phyloP scores from a whole-genome alignment of 2,329 filamentous ascomycete species.

The Zymoseptoria tritici region DNA sequence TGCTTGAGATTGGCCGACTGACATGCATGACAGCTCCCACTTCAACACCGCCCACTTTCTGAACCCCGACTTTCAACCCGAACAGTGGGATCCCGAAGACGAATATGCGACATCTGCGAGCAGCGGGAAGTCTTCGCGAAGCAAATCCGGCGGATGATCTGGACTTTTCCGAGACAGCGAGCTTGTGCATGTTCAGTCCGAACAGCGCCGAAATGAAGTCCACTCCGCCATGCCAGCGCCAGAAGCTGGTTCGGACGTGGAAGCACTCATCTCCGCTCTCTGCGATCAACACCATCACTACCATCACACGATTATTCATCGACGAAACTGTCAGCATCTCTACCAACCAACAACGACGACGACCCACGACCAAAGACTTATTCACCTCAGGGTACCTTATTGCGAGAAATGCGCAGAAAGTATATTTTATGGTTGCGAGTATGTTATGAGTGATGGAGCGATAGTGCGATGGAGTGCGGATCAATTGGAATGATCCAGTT shows the following conservation, averaged over 20 bases:
- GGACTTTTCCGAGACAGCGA: slow-evolving; percentile 16
- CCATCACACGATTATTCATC: neutral
- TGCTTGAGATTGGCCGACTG: slow-evolving; percentile 5
- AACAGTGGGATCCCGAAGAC: slow-evolving; percentile 44
- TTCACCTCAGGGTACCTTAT: slow-evolving; percentile 31
- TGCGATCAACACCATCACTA: neutral
- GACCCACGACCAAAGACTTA: slow-evolving; percentile 30
- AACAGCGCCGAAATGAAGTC: slow-evolving; percentile 16
- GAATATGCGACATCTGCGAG: slow-evolving; percentile 34
- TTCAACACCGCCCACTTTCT: slow-evolving; percentile 47
- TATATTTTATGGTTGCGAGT: neutral
- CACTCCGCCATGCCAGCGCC: slow-evolving; percentile 4
- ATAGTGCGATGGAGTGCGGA: too few species aligned
- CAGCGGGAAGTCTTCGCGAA: slow-evolving; percentile 25
- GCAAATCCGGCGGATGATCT: slow-evolving; percentile 29
- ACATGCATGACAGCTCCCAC: slow-evolving; percentile 35
- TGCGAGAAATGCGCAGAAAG: slow-evolving; percentile 8
- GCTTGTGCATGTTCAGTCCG: slow-evolving; percentile 16
- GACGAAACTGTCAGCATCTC: neutral
- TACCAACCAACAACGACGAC: too few species aligned
- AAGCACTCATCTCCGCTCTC: slow-evolving; percentile 1
- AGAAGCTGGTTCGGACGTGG: neutral
- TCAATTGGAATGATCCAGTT: too few species aligned
- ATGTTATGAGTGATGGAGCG: neutral
- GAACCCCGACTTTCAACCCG: slow-evolving; percentile 47